These are phyloP conservation scores for Neopestalotiopsis sp. DNA, from an alignment of 2,329 filamentous ascomycete genomes.

Conservation along the genomic window DNA sequence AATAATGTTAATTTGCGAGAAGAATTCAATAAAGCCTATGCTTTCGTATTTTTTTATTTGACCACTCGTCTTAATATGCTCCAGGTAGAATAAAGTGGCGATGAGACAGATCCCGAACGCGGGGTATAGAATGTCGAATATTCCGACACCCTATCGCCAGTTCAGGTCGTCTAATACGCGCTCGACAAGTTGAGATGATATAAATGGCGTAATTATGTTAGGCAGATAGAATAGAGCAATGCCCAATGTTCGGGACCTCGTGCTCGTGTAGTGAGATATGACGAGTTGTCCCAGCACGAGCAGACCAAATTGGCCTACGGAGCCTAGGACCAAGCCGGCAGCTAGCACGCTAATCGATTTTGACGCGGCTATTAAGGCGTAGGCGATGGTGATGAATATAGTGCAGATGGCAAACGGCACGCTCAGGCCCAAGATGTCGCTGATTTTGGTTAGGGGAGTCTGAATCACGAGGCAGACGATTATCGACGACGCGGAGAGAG, in stretches of 20 bases:
- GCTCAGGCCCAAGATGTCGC: constrained; percentile 45
- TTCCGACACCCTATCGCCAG: constrained; percentile 50
- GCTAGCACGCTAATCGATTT: constrained; percentile 42
- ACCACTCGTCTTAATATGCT: constrained; percentile 29
- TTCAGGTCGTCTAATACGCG: constrained; percentile 36
- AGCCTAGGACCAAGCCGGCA: constrained; percentile 35
- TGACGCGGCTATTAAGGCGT: not conserved
- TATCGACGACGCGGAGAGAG: constrained; percentile 40
- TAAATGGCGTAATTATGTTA: constrained; percentile 45
- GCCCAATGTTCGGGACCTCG: constrained; percentile 44
- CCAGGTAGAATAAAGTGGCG: constrained; percentile 42
- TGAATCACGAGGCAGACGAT: constrained; percentile 45
- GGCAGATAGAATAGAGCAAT: constrained; percentile 43
- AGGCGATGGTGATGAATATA: constrained; percentile 27
- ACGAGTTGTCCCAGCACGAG: constrained; percentile 39
- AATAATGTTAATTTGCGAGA: constrained; percentile 39
- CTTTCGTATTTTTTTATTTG: constrained; percentile 33
- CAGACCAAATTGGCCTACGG: constrained; percentile 33
- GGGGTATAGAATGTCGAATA: constrained; percentile 47
- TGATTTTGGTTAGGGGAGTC: constrained; percentile 46
- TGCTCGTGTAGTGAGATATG: constrained; percentile 45
- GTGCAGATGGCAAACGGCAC: constrained; percentile 41
- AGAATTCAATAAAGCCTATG: constrained; percentile 33
- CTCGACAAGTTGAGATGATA: constrained; percentile 45
- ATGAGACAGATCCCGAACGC: constrained; percentile 37